A percentile compares a stretch with the other conserved stretches of the same genome.
These are phyloP conservation scores for Detonula confervacea DNA, from an alignment of 352 stramenopile genomes.

Conservation along the genomic window DNA sequence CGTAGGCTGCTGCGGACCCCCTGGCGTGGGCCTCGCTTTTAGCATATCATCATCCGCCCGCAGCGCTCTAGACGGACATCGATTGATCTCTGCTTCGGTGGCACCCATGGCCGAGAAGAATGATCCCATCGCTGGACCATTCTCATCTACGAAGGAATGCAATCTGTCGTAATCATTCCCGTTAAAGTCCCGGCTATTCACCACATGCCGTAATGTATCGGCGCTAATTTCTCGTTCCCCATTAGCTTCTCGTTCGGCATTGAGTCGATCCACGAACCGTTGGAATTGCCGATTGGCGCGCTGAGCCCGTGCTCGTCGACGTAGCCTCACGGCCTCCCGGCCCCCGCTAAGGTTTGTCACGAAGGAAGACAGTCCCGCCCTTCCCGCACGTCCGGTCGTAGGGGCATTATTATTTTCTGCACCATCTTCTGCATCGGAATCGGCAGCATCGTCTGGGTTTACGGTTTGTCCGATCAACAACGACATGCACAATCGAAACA, in stretches of 20 bases:
- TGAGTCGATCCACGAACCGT: constrained; percentile 45
- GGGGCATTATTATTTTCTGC: not conserved
- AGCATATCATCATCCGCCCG: constrained; percentile 40
- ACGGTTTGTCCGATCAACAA: not conserved
- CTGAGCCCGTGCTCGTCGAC: constrained; percentile 1
- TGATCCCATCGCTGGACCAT: constrained; percentile 49
- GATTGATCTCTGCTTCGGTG: constrained; percentile 53
- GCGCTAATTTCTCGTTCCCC: constrained; percentile 38
- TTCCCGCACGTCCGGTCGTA: not conserved
- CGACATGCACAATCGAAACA: constrained; percentile 16
- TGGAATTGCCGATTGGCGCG: constrained; percentile 36
- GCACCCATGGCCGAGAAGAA: constrained; percentile 50
- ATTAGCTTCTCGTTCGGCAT: constrained; percentile 38
- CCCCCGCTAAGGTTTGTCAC: too few species aligned
- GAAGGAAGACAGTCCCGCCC: not conserved
- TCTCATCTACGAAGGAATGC: constrained; percentile 49
- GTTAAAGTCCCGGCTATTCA: constrained; percentile 45
- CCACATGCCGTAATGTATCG: constrained; percentile 43
- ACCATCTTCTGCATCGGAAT: constrained; percentile 14
- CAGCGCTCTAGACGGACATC: constrained; percentile 53
- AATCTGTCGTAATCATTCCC: constrained; percentile 60
- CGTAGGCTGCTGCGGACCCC: not conserved
- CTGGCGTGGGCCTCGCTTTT: not conserved
- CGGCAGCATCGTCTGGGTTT: not conserved
- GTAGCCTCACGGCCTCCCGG: constrained; percentile 9